A percentile compares a stretch with the other conserved stretches of the same genome.
phyloP scores from a whole-genome alignment of 306 rosid species.

The Pterocarpus santalinus region DNA sequence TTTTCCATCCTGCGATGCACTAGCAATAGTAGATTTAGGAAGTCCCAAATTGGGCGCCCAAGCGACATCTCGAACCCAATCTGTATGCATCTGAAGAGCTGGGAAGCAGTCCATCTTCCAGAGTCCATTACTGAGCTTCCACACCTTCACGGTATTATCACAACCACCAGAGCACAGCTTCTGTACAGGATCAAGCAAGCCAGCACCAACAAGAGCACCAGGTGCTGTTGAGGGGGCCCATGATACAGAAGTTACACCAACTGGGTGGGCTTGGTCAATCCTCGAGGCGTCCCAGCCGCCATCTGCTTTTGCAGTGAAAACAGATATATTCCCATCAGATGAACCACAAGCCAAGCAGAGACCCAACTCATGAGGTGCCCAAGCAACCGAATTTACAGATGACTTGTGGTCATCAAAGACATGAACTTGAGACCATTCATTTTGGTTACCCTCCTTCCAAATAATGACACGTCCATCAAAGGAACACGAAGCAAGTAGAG shows the following conservation, averaged over 20 bases:
- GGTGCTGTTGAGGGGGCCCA: conserved; percentile 94
- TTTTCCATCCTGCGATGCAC: conserved; percentile 84
- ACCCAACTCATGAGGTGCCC: conserved; percentile 97
- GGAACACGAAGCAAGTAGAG: conserved; percentile 79
- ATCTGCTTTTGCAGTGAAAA: conserved; percentile 76
- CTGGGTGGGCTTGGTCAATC: conserved; percentile 84
- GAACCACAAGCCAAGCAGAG: conserved; percentile 88
- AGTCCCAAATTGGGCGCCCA: conserved; percentile 96
- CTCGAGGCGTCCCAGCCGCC: conserved; percentile 85
- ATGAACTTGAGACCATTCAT: conserved; percentile 81
- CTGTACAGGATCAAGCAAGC: conserved; percentile 82
- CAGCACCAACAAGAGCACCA: conserved; percentile 78
- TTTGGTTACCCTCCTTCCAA: conserved; percentile 90
- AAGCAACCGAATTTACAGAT: conserved; percentile 81
- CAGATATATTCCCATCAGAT: conserved; percentile 86
- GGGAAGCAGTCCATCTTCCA: conserved; percentile 98
- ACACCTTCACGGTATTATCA: conserved; percentile 84
- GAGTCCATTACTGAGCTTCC: conserved; percentile 78
- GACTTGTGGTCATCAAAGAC: conserved; percentile 79
- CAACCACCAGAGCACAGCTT: conserved; percentile 92
- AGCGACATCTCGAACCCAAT: conserved; percentile 92
- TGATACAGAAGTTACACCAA: conserved; percentile 90
- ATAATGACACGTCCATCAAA: conserved; percentile 76
- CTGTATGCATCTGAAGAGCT: conserved; percentile 82
- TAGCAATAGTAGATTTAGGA: conserved; percentile 85